Conservation (phyloP, 257 asterid genomes). For the Petunia secreta region DNA sequence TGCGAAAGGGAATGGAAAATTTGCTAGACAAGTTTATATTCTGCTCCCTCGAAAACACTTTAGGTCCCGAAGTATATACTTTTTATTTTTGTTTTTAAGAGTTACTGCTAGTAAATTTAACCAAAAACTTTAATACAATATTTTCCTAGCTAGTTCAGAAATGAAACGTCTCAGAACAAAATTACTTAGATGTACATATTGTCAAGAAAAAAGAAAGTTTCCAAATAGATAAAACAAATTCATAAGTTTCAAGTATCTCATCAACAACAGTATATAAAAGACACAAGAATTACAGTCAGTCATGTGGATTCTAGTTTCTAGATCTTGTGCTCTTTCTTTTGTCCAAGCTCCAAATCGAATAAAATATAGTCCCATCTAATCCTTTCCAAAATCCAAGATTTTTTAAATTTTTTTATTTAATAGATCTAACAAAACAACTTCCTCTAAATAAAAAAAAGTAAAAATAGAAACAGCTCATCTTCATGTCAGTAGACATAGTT, state of each 20-base stretch:
- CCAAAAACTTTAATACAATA: not conserved
- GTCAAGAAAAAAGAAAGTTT: not conserved
- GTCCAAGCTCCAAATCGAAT: not conserved
- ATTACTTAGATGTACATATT: not conserved
- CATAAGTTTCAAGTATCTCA: slow-evolving; percentile 6
- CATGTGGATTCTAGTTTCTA: not conserved
- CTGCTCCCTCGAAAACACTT: not conserved
- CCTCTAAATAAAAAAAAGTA: not conserved
- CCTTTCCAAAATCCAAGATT: not conserved
- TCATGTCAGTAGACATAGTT: slow-evolving; percentile 1
- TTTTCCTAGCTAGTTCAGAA: not conserved
- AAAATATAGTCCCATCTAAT: not conserved
- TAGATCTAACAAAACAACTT: slow-evolving; percentile 15
- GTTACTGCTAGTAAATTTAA: not conserved
- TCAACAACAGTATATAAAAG: not conserved
- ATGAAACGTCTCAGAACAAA: not conserved
- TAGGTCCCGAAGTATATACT: not conserved
- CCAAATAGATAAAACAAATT: not conserved
- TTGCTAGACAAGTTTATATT: not conserved
- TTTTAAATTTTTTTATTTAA: not conserved
- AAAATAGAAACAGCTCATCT: slow-evolving; percentile 12
- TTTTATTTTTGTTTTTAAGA: not conserved
- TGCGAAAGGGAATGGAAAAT: not conserved
- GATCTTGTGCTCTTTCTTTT: slow-evolving; percentile 9
- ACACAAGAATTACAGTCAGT: slow-evolving; percentile 8